Percentiles rank a stretch among this genome's conserved stretches.
phyloP scores from a whole-genome alignment of 768 basidiomycete species.

The Leccinum variicolor region DNA sequence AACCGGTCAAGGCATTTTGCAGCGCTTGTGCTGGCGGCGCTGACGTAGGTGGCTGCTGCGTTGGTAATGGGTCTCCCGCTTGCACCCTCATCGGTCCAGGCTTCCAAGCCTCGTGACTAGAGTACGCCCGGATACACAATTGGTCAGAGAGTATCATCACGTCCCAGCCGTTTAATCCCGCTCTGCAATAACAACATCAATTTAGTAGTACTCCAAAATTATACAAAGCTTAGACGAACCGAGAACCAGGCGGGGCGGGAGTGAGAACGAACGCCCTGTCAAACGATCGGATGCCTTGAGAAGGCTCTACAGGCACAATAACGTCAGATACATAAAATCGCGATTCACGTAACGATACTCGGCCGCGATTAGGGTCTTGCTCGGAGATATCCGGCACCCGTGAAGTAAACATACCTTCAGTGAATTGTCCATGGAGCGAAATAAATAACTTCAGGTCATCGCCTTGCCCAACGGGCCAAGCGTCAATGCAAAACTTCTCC shows the following conservation, averaged over 20 bases:
- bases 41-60: conserved; percentile 22
- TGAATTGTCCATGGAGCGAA: conserved; percentile 86
- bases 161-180: conserved; percentile 83
- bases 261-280: conserved; percentile 88
- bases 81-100: conserved; percentile 74
- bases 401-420: conserved; percentile 64
- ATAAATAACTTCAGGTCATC: conserved; percentile 56
- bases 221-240: conserved; percentile 49
- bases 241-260: conserved; percentile 75
- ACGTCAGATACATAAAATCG: conserved; percentile 23
- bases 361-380: neutral
- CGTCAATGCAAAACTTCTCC: conserved; percentile 84
- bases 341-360: neutral
- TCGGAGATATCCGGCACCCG: conserved; percentile 14
- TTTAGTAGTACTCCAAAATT: neutral
- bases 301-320: conserved; percentile 46
- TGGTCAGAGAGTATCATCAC: conserved; percentile 89
- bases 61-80: conserved; percentile 35
- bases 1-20: conserved; percentile 47
- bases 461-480: conserved; percentile 71
- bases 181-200: conserved; percentile 40
- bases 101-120: conserved; percentile 76
- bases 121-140: conserved; percentile 78
- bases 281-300: conserved; percentile 85
- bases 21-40: conserved; percentile 38